Evolutionary conservation across 371 early-diverging fungal genomes (phyloP).

Genomic region (Circinella umbellata): DNA sequence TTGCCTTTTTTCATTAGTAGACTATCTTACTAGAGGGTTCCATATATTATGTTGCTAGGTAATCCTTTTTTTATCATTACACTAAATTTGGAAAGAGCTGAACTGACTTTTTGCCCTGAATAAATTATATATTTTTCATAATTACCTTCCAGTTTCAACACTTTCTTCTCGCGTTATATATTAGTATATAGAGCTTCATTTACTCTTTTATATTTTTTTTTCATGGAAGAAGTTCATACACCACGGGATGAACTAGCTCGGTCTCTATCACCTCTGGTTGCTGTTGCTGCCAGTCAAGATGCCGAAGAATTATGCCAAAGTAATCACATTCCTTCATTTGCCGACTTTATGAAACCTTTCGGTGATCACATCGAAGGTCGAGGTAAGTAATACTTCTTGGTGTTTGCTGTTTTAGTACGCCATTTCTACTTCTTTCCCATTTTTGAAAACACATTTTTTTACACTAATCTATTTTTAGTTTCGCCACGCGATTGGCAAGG

Average conservation of each 20-base stretch:
- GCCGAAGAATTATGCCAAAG: conserved; percentile 72
- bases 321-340: conserved; percentile 72
- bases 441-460: neutral
- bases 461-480: conserved; percentile 43
- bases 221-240: conserved; percentile 14
- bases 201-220: too few species aligned
- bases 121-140: too few species aligned
- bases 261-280: conserved; percentile 74
- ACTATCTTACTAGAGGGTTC: too few species aligned
- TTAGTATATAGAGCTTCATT: conserved; percentile 1
- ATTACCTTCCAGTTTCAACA: too few species aligned
- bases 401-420: too few species aligned
- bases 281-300: conserved; percentile 75
- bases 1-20: too few species aligned
- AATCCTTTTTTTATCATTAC: too few species aligned
- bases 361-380: conserved; percentile 77
- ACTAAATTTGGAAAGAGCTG: too few species aligned
- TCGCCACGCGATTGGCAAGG: conserved; percentile 74
- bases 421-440: conserved; percentile 5
- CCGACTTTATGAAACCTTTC: conserved; percentile 83
- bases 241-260: conserved; percentile 65
- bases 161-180: too few species aligned
- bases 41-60: too few species aligned
- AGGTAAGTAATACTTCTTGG: conserved; percentile 42
- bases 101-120: too few species aligned